Evolutionary conservation across 768 basidiomycete species (phyloP), one percentile per base, ranked within the genome.

Genomic region (Hydnum rufescens): DNA sequence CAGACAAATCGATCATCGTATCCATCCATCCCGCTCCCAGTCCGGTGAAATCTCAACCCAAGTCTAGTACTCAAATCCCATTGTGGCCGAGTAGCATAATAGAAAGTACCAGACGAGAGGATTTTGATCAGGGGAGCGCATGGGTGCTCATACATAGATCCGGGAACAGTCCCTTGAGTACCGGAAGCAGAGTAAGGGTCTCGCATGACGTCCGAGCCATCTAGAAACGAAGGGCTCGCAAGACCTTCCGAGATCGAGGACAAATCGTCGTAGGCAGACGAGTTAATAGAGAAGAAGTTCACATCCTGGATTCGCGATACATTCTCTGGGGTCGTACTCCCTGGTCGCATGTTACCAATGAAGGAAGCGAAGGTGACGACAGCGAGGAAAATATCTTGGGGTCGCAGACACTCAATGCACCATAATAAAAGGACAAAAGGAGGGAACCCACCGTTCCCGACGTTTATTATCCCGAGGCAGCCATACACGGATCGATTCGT

Each of bases 41-140:
- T 62, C 65, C 58, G n/a, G 58, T 71, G 65, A 49, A 90, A 64
- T 2, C 90, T 75, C 31, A 77, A 73, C 16, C 80, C 69, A 34
- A 97, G 70, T 43, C 92, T 70, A 1, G 86, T 81, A 3, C 89
- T 89, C 29, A 97, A 68, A 64, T 97, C 92, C 87, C 92, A 96
- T 4, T 74, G 70, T 0, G 82, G 74, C 59, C 79, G 78, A 26
- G 80, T 61, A 1, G 95, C 80, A 61, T 85, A 95, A 66, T 96
- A 99, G 67, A 99, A 99, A 1, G 82, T 78, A 3, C 90, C 90
- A 23, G 82, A 82, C 29, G 86, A 82, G 3, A 99, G 68, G 52
- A 96, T 89, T 65, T 93, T 95, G 46, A 77, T 80, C 60, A 97
- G 74, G 0, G 88, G 82, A 55, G 76, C 64, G 63, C 92, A 96